Evolutionary conservation across 306 rosid genomes (phyloP).

Genomic region (Pterocarpus santalinus): DNA sequence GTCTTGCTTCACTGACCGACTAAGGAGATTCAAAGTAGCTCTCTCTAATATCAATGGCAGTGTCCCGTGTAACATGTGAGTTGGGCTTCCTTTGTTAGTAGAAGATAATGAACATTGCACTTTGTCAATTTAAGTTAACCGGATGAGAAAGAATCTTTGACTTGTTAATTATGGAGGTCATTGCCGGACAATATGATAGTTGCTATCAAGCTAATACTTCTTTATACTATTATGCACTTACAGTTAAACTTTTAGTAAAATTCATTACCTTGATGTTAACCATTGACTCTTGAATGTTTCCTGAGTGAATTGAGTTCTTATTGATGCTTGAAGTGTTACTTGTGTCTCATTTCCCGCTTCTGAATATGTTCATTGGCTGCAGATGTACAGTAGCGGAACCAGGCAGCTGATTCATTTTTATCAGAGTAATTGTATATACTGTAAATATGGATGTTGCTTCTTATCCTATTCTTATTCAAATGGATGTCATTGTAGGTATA

Average conservation of each 20-base stretch:
- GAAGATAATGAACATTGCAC: constrained; percentile 25
- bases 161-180: constrained; percentile 29
- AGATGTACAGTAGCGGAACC: constrained; percentile 57
- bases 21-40: constrained; percentile 45
- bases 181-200: constrained; percentile 6
- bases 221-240: constrained; percentile 2
- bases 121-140: constrained; percentile 4
- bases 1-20: constrained; percentile 41
- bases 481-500: constrained; percentile 42
- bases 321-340: constrained; percentile 7
- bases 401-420: constrained; percentile 50
- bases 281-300: constrained; percentile 16
- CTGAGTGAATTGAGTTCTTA: constrained; percentile 15
- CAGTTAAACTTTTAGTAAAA: not conserved
- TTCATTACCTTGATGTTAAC: constrained; percentile 16
- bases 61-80: constrained; percentile 49
- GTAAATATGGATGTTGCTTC: constrained; percentile 53
- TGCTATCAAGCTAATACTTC: constrained; percentile 30
- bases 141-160: constrained; percentile 17
- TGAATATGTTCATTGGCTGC: constrained; percentile 46
- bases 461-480: constrained; percentile 39
- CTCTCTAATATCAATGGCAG: constrained; percentile 31
- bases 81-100: constrained; percentile 35
- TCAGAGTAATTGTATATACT: constrained; percentile 52
- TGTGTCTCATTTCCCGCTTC: constrained; percentile 30